Base-by-base conservation (phyloP, 306 rosid genomes). In the Fagus crenata region DNA sequence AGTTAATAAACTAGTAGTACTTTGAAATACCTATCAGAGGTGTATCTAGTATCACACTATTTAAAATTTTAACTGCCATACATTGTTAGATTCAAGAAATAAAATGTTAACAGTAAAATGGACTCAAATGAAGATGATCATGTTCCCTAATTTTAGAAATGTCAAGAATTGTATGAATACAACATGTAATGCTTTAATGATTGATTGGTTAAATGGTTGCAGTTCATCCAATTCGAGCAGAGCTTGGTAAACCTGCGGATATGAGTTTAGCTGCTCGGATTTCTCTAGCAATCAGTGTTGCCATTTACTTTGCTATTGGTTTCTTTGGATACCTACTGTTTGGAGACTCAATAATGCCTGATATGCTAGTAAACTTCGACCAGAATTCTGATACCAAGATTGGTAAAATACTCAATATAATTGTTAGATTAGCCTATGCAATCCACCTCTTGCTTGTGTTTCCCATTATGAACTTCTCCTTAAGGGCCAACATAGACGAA, bases 221-320 rank as follows among this genome's bases (percentile, higher is more conserved):
- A 95, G 99, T 95, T 70, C 99, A 95, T 81, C 99, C 97, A 1
- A 92, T 95, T 78, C 95, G 90, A 18, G 87, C 83, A 74, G 99
- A 92, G 90, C 91, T 92, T 7, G 84, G 85, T 6, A 89, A 82
- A 67, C 84, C 92, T 65, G 87, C 97, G 0, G 85, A 92, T 17
- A 95, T 95, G 99, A 78, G 82, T 53, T 69, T 17, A 53, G 97
- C 96, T 1, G 96, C 88, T 49, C 84, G 92, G 78, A 85, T 91
- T 15, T 88, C 99, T 7, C 78, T 92, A 2, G 56, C 86, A 67
- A 89, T 92, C 12, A 89, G 93, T 63, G 96, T 90, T 4, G 80
- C 72, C 40, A 79, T 95, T 75, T 95, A 95, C 87, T 83, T 80
- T 37, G 9, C 87, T 77, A 83, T 89, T 2, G 97, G 99, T 31